A percentile compares a stretch with the other conserved stretches of the same genome.
Evolutionary conservation across 495 filamentous ascomycete species (phyloP).

Genomic region (Hypoxylon crocopeplum): DNA sequence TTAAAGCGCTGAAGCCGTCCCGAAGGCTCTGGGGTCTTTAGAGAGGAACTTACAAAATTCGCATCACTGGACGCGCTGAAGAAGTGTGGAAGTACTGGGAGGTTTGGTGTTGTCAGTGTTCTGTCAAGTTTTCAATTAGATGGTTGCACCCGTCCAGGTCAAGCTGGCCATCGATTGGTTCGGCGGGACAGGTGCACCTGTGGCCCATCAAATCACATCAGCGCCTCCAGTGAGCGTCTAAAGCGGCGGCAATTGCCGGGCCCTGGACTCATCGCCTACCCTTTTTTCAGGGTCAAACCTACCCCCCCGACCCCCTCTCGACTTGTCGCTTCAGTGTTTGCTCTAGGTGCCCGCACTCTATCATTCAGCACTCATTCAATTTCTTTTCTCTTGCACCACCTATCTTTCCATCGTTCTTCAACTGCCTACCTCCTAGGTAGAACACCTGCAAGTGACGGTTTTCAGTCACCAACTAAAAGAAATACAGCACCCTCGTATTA

Average conservation of each 20-base stretch:
- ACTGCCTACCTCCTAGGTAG: too few species aligned
- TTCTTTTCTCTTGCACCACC: not conserved
- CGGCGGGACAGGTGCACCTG: constrained; percentile 27
- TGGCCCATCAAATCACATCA: constrained; percentile 35
- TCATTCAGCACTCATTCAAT: constrained; percentile 20
- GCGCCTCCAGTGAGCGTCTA: constrained; percentile 27
- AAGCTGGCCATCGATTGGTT: constrained; percentile 39
- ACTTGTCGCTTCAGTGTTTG: not conserved
- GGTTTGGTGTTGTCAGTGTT: constrained; percentile 34
- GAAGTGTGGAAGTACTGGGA: constrained; percentile 21
- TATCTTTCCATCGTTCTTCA: not conserved
- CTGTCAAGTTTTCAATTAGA: constrained; percentile 25
- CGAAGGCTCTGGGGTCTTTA: constrained; percentile 20
- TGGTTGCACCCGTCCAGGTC: constrained; percentile 39
- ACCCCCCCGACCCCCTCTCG: constrained; percentile 33
- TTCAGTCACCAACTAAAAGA: too few species aligned
- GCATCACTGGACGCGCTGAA: constrained; percentile 23
- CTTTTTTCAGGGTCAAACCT: constrained; percentile 45
- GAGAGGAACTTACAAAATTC: constrained; percentile 27
- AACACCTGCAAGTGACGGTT: too few species aligned
- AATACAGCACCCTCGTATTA: too few species aligned
- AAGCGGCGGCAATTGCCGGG: constrained; percentile 43
- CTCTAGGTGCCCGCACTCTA: constrained; percentile 9
- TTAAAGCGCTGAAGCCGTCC: constrained; percentile 1
- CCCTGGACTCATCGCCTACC: constrained; percentile 18